Percentiles rank a stretch among this genome's conserved stretches.
Conservation (phyloP, 495 filamentous ascomycete genomes). For the Penicillium fimorum region DNA sequence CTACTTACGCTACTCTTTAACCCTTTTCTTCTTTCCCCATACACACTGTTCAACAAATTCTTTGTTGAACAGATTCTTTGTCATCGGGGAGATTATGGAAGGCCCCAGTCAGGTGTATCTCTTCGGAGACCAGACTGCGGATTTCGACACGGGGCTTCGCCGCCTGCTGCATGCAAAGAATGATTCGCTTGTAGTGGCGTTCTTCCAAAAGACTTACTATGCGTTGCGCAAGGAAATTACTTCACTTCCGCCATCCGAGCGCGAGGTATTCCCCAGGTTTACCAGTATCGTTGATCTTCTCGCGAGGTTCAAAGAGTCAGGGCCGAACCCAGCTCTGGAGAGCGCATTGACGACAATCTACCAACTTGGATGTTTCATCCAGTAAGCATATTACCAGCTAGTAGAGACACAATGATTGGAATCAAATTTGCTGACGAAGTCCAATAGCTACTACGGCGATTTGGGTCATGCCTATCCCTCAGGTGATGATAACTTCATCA, state of each 20-base stretch:
- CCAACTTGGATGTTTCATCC: constrained; percentile 73
- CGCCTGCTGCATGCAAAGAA: constrained; percentile 61
- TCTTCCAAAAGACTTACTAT: constrained; percentile 61
- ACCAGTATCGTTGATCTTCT: constrained; percentile 67
- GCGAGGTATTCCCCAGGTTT: constrained; percentile 64
- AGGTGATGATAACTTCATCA: constrained; percentile 46
- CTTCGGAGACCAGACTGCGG: constrained; percentile 80
- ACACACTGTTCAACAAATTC: constrained; percentile 19
- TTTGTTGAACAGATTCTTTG: constrained; percentile 13
- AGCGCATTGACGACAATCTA: constrained; percentile 67
- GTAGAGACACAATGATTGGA: neutral
- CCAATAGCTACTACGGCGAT: constrained; percentile 47
- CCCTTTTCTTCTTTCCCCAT: constrained; percentile 11
- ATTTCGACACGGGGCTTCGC: constrained; percentile 65
- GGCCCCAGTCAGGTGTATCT: constrained; percentile 43
- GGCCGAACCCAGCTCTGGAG: constrained; percentile 58
- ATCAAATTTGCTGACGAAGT: constrained; percentile 7
- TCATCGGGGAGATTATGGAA: constrained; percentile 31
- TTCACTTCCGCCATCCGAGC: constrained; percentile 56
- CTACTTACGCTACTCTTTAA: neutral
- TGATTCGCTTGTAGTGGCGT: constrained; percentile 61
- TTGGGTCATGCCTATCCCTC: constrained; percentile 50
- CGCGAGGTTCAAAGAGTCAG: constrained; percentile 60
- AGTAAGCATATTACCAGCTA: constrained; percentile 50
- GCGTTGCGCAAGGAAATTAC: constrained; percentile 64